Conservation (phyloP, 2,329 filamentous ascomycete genomes). For the Phaeomoniella chlamydospora region DNA sequence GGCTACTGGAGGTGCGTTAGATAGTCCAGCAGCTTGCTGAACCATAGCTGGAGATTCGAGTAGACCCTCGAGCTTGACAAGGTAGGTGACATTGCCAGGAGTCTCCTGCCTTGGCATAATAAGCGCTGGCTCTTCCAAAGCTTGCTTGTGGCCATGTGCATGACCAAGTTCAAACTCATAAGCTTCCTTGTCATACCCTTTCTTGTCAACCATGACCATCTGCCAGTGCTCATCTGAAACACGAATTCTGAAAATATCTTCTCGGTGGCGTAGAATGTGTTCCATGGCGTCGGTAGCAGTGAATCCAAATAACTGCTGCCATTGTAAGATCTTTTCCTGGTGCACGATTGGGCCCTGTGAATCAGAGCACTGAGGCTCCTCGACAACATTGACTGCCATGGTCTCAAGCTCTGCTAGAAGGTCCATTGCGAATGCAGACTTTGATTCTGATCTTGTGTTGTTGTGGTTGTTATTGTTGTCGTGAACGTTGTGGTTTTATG, state of each 20-base stretch:
- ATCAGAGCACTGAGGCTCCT: constrained; percentile 4
- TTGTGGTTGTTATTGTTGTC: too few relatives aligned
- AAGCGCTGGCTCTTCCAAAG: background rate
- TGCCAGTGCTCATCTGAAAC: constrained; percentile 22
- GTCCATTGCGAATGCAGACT: too few relatives aligned
- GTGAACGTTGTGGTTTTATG: too few relatives aligned
- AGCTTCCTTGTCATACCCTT: constrained; percentile 22
- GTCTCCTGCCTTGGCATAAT: too few relatives aligned
- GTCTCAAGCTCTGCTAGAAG: constrained; percentile 12
- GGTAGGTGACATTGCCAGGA: constrained; percentile 6
- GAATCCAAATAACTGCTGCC: constrained; percentile 20
- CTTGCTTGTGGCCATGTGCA: background rate
- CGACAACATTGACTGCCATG: constrained; percentile 10
- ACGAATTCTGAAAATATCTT: constrained; percentile 16
- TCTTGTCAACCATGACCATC: constrained; percentile 13
- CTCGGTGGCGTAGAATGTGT: constrained; percentile 17
- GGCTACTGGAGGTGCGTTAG: constrained; percentile 4
- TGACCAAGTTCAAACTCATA: constrained; percentile 19
- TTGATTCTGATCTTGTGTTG: too few relatives aligned
- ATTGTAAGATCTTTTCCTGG: constrained; percentile 13
- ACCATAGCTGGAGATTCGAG: constrained; percentile 10
- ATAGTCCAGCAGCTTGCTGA: constrained; percentile 8
- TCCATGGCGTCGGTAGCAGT: constrained; percentile 15
- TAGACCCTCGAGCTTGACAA: constrained; percentile 12
- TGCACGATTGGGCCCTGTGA: constrained; percentile 2